phyloP scores from a whole-genome alignment of 169 alveolate genomes.

The Eimeria acervulina region DNA sequence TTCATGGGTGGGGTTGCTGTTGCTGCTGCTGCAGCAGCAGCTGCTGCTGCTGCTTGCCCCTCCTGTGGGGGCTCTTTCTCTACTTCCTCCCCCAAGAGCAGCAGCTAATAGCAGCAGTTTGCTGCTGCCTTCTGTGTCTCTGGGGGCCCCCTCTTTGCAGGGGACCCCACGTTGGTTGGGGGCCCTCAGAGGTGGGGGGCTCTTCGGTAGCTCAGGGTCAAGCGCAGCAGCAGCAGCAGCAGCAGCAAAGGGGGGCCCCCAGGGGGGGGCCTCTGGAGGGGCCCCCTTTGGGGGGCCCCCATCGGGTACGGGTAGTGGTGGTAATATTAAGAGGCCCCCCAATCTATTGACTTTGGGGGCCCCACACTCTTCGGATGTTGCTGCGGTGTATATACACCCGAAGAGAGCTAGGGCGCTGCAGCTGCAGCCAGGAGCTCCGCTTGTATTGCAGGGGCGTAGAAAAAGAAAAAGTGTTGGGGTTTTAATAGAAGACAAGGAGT shows the following conservation, averaged over 20 bases:
- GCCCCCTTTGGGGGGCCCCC: too few species aligned
- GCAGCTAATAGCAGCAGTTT: background rate
- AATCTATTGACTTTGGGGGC: conserved; percentile 8
- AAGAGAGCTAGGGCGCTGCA: conserved; percentile 94
- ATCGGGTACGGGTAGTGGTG: too few species aligned
- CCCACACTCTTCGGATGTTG: conserved; percentile 91
- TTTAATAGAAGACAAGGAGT: conserved; percentile 96
- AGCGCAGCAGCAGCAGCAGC: background rate
- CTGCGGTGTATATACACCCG: conserved; percentile 90
- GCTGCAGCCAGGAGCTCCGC: conserved; percentile 98
- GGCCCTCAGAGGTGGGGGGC: conserved; percentile 19
- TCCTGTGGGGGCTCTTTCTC: conserved; percentile 9
- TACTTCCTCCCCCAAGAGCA: background rate
- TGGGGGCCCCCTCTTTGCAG: conserved; percentile 19
- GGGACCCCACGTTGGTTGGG: conserved; percentile 25
- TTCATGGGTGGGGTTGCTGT: background rate
- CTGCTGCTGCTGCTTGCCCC: background rate
- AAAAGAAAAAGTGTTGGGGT: conserved; percentile 97
- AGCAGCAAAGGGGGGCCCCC: background rate
- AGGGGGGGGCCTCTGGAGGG: background rate
- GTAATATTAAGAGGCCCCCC: background rate
- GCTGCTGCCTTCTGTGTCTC: background rate
- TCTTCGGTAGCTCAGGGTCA: background rate
- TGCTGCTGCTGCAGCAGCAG: conserved; percentile 29
- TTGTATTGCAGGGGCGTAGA: conserved; percentile 97